Evolutionary conservation across 1,284 basidiomycete species (phyloP).

Genomic region (Trichosporon sp.): DNA sequence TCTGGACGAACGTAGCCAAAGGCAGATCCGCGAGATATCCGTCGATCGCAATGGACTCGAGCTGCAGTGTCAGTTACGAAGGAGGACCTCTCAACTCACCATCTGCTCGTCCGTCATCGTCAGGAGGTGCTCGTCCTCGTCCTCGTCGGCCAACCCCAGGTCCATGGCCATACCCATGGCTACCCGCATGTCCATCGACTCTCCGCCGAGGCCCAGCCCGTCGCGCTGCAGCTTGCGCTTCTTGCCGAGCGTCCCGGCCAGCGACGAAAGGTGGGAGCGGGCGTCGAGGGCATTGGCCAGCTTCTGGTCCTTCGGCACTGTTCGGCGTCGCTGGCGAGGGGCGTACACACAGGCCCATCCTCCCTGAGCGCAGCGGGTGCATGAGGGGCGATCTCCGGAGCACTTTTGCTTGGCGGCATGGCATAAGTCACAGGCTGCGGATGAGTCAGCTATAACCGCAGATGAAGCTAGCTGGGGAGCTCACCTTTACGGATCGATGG

Average conservation of each 20-base stretch:
- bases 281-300: constrained; percentile 21
- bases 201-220: constrained; percentile 25
- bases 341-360: constrained; percentile 48
- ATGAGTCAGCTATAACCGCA: not conserved
- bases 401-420: constrained; percentile 50
- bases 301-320: constrained; percentile 45
- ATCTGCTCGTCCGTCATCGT: constrained; percentile 45
- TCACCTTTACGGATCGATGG: constrained; percentile 46
- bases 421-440: constrained; percentile 46
- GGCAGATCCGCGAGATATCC: constrained; percentile 49
- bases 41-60: constrained; percentile 47
- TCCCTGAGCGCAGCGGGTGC: constrained; percentile 44
- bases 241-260: constrained; percentile 22
- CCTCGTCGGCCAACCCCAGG: constrained; percentile 40
- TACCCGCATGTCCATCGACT: constrained; percentile 43
- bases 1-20: constrained; percentile 43
- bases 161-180: constrained; percentile 49
- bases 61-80: constrained; percentile 20
- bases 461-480: constrained; percentile 1
- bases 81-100: constrained; percentile 26
- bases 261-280: not conserved
- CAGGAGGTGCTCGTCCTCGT: constrained; percentile 44
- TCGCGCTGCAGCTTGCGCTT: constrained; percentile 41
- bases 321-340: constrained; percentile 45
- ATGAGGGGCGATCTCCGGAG: constrained; percentile 46